phyloP scores from a whole-genome alignment of 805 yeast genomes.

The Candida xiaguanensis region DNA sequence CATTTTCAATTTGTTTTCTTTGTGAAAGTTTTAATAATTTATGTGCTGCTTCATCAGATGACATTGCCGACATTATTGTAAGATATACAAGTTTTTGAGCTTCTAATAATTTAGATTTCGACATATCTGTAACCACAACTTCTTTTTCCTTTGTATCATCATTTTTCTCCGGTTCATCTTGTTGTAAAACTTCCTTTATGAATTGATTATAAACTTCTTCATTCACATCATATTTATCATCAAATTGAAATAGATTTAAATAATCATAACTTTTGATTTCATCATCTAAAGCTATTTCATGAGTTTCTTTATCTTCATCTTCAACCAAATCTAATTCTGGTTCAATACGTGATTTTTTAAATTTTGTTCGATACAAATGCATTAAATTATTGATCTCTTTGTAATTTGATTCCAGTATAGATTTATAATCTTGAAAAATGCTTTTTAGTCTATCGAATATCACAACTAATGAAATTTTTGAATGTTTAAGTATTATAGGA shows the following conservation, averaged over 20 bases:
- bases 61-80: slow-evolving; percentile 83
- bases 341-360: slow-evolving; percentile 27
- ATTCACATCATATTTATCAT: slow-evolving; percentile 45
- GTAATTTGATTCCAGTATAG: slow-evolving; percentile 34
- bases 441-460: slow-evolving; percentile 59
- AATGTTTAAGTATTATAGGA: slow-evolving; percentile 37
- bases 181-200: slow-evolving; percentile 45
- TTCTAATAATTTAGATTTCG: slow-evolving; percentile 58
- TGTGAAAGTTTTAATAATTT: slow-evolving; percentile 55
- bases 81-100: slow-evolving; percentile 76
- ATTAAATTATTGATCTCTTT: slow-evolving; percentile 50
- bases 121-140: slow-evolving; percentile 53
- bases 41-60: slow-evolving; percentile 91
- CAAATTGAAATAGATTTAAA: slow-evolving; percentile 50
- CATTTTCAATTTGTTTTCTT: slow-evolving; percentile 36
- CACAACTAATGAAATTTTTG: slow-evolving; percentile 42
- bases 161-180: slow-evolving; percentile 13
- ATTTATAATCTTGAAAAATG: slow-evolving; percentile 50
- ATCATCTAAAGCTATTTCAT: slow-evolving; percentile 48
- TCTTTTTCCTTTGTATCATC: slow-evolving; percentile 12
- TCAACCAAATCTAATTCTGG: slow-evolving; percentile 58
- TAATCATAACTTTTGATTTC: slow-evolving; percentile 46
- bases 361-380: slow-evolving; percentile 44
- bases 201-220: slow-evolving; percentile 47
- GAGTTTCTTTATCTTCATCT: slow-evolving; percentile 58